Percentiles rank a stretch among this genome's conserved stretches.
Conservation (phyloP, 148 eudicot species). For the Bassia scoparia region DNA sequence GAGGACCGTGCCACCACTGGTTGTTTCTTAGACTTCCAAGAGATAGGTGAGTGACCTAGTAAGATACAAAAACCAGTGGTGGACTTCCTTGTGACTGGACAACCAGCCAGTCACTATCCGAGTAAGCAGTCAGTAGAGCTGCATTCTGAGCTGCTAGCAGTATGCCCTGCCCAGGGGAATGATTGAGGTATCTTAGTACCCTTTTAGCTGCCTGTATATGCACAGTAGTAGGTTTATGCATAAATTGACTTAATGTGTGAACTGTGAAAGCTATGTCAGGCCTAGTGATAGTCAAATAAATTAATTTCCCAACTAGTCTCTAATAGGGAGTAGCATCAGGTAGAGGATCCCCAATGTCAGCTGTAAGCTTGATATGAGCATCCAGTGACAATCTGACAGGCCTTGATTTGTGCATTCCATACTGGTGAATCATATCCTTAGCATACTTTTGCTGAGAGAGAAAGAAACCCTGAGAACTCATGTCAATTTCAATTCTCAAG, state of each 20-base stretch:
- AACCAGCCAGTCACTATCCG: not conserved
- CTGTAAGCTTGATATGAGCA: not conserved
- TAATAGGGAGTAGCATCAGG: not conserved
- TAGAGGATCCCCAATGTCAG: not conserved
- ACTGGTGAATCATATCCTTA: too few relatives aligned
- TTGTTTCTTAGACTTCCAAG: too few relatives aligned
- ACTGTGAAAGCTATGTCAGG: not conserved
- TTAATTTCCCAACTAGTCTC: not conserved
- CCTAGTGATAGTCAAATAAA: conserved; percentile 9
- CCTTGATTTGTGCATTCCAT: not conserved
- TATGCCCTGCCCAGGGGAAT: not conserved
- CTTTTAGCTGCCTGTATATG: not conserved
- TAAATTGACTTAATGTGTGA: conserved; percentile 11
- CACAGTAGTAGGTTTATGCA: not conserved
- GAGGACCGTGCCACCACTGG: too few relatives aligned
- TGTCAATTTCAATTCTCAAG: too few relatives aligned
- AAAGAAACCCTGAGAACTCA: too few relatives aligned
- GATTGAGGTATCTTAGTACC: not conserved
- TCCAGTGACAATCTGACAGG: not conserved
- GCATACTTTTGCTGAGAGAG: too few relatives aligned
- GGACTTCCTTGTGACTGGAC: not conserved
- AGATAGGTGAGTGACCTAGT: too few relatives aligned
- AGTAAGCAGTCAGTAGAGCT: not conserved
- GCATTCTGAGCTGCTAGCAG: not conserved
- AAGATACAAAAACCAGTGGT: too few relatives aligned